A percentile compares a stretch with the other conserved stretches of the same genome.
Conservation (phyloP, 805 yeast species). For the Priceomyces fermenticarens region DNA sequence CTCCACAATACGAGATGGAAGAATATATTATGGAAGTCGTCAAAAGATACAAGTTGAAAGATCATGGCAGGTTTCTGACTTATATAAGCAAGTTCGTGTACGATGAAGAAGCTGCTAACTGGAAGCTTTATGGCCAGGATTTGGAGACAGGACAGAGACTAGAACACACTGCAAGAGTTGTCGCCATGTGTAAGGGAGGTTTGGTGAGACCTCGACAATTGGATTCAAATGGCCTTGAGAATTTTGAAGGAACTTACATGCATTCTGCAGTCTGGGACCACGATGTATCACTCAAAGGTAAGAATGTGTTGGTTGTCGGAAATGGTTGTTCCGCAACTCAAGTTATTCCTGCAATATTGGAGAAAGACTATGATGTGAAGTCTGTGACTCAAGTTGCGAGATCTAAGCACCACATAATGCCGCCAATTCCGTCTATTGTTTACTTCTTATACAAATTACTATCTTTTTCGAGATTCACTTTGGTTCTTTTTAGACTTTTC, state of each 20-base stretch:
- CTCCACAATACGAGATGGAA: constrained; percentile 42
- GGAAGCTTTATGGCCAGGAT: constrained; percentile 27
- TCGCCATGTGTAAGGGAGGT: constrained; percentile 31
- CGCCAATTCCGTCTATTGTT: constrained; percentile 29
- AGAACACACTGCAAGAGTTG: constrained; percentile 26
- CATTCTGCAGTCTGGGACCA: constrained; percentile 41
- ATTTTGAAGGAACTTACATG: constrained; percentile 36
- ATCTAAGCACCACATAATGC: constrained; percentile 37
- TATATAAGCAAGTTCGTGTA: constrained; percentile 18
- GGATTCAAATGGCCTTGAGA: constrained; percentile 28
- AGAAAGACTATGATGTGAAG: constrained; percentile 19
- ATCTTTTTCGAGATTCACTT: constrained; percentile 24
- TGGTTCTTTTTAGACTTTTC: constrained; percentile 26
- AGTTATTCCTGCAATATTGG: constrained; percentile 35
- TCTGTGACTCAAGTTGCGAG: constrained; percentile 31
- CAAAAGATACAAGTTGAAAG: constrained; percentile 21
- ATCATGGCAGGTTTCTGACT: constrained; percentile 21
- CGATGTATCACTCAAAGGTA: constrained; percentile 27
- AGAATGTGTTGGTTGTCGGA: constrained; percentile 38
- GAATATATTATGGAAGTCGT: constrained; percentile 36
- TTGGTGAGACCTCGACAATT: constrained; percentile 34
- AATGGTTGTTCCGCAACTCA: constrained; percentile 44
- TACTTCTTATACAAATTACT: constrained; percentile 18
- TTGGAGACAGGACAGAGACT: constrained; percentile 27
- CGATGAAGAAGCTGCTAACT: constrained; percentile 21